These are phyloP conservation scores for Kazachstania kunashirensis DNA, from an alignment of 805 yeast species.

Conservation along the genomic window DNA sequence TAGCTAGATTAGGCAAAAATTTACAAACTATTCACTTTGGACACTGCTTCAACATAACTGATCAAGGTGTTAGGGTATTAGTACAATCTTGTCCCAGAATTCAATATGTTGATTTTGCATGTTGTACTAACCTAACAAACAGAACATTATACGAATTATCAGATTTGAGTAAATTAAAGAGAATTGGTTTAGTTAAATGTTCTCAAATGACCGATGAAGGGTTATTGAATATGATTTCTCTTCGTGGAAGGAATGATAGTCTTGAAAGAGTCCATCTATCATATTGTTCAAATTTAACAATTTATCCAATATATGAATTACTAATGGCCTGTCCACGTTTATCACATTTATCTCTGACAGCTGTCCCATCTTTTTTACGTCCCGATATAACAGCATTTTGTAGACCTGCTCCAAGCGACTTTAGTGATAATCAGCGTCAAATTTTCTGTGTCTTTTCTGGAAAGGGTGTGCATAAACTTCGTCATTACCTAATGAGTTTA, in stretches of 20 bases:
- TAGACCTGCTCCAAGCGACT: conserved; percentile 87
- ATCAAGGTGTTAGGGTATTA: conserved; percentile 68
- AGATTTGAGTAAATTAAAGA: conserved; percentile 64
- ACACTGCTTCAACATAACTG: conserved; percentile 86
- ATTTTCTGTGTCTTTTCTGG: conserved; percentile 93
- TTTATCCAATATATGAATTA: conserved; percentile 66
- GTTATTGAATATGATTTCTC: conserved; percentile 52
- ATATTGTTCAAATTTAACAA: conserved; percentile 72
- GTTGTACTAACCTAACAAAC: conserved; percentile 84
- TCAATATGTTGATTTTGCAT: conserved; percentile 89
- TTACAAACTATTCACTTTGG: conserved; percentile 88
- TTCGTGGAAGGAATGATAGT: conserved; percentile 65
- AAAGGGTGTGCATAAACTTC: conserved; percentile 66
- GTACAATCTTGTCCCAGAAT: conserved; percentile 73
- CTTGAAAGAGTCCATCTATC: conserved; percentile 89
- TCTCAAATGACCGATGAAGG: conserved; percentile 81
- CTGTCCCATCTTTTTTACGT: conserved; percentile 80
- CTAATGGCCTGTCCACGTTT: conserved; percentile 74
- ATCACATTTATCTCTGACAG: conserved; percentile 87
- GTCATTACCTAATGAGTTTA: conserved; percentile 51
- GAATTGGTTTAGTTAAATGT: conserved; percentile 93
- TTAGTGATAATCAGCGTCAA: conserved; percentile 73
- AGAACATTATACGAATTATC: conserved; percentile 69
- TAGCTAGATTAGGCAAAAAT: conserved; percentile 66
- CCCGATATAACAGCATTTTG: conserved; percentile 79